phyloP scores from a whole-genome alignment of 2,329 filamentous ascomycete genomes.

The Fusarium sp. region DNA sequence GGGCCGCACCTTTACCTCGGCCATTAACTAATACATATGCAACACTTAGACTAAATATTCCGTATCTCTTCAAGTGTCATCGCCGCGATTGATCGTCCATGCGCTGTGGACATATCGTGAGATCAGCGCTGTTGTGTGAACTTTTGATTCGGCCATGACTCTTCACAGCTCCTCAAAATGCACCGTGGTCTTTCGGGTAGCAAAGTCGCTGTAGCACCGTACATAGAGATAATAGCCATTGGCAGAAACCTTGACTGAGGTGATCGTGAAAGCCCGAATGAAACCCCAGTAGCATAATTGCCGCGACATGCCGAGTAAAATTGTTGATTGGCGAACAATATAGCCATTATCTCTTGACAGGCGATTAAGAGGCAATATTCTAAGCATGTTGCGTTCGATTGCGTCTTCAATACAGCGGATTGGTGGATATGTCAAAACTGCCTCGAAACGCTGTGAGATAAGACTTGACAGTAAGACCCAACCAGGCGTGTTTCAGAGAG shows the following conservation, averaged over 20 bases:
- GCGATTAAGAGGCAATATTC: slow-evolving; percentile 13
- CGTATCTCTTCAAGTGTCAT: neutral
- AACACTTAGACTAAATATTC: neutral
- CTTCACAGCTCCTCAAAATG: neutral
- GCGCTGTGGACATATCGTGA: neutral
- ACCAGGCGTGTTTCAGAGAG: neutral
- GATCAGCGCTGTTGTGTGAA: slow-evolving; percentile 31
- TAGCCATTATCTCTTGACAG: slow-evolving; percentile 2
- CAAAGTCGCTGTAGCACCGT: slow-evolving; percentile 4
- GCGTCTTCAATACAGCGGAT: slow-evolving; percentile 9
- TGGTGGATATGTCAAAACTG: slow-evolving; percentile 4
- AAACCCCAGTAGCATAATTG: slow-evolving; percentile 18
- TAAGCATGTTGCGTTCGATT: slow-evolving; percentile 23
- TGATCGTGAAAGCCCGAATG: slow-evolving; percentile 19
- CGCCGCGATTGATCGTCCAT: slow-evolving; percentile 8
- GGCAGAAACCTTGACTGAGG: slow-evolving; percentile 20
- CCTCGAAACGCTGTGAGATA: slow-evolving; percentile 9
- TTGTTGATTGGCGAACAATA: slow-evolving; percentile 22
- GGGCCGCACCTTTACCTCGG: neutral
- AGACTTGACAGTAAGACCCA: neutral
- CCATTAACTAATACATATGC: neutral
- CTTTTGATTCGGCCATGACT: slow-evolving; percentile 1
- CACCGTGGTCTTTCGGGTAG: neutral
- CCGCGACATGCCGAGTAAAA: slow-evolving; percentile 17
- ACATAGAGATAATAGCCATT: neutral